Evolutionary conservation across 495 filamentous ascomycete species (phyloP), one percentile per base, ranked within the genome.

Genomic region (Thozetella sp.): DNA sequence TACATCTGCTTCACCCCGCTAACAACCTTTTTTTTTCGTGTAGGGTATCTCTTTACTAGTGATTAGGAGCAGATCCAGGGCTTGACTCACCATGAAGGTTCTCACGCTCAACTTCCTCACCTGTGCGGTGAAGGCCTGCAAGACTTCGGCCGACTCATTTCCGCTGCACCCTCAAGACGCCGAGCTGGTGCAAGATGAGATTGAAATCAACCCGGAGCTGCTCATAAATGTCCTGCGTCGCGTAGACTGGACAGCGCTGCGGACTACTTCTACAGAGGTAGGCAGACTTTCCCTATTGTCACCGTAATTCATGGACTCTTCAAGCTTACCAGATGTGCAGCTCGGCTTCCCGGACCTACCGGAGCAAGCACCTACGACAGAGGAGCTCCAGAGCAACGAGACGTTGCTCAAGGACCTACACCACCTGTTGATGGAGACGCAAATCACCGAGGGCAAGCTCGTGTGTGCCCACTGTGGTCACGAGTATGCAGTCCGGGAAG

Each of bases 51-150:
- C 22, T 54, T 34, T 15, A 52, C 15, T 15, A 2, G 22, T 25
- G 22, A 52, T 12, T 3, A 54, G 43, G 11, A 10, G n/a, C 43
- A 48, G 17, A 54, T 2, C 6, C 27, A 20, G 4, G 52, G n/a
- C 15, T 17, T 2, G 13, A 48, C 51, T 51, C 69, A 77, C 74
- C 58, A 97, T 99, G 95, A 99, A 98, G 75, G 78, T 99, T 60
- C 85, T 99, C 50, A 98, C 93, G 51, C 89, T 94, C 64, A 98
- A 98, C 76, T 99, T 98, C 74, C 82, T 99, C 66, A 93, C 92
- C 59, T 99, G 95, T 83, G 93, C 95, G 22, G 89, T 96, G 65
- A 97, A 96, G 76, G 75, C 90, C 34, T 99, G 95, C 88, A 97
- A 97, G 75, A 78, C 87, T 56, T 84, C 85, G 10, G 72, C 87